Conservation (phyloP, 2,329 filamentous ascomycete genomes). For the Ophiostoma triangulosporum region DNA sequence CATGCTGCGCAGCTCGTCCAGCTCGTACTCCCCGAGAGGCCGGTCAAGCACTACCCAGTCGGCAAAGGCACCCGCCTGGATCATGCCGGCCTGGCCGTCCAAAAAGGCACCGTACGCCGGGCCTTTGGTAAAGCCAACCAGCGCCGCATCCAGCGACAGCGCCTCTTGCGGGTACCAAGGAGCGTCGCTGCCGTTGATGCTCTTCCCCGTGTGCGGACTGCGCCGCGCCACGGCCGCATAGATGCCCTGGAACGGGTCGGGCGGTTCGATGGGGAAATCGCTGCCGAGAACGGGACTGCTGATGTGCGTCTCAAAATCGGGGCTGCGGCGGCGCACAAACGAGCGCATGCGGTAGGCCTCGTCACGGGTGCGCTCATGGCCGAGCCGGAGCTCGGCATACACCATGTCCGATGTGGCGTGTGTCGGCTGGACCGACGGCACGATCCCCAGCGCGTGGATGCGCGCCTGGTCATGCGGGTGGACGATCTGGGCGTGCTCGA, state of each 20-base stretch:
- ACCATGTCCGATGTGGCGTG: slow-evolving; percentile 60
- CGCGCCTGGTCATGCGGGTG: slow-evolving; percentile 49
- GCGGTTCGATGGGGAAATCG: slow-evolving; percentile 60
- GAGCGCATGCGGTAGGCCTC: slow-evolving; percentile 56
- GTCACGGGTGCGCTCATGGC: slow-evolving; percentile 34
- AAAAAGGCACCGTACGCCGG: slow-evolving; percentile 46
- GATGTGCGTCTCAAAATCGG: background rate
- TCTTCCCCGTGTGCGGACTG: slow-evolving; percentile 41
- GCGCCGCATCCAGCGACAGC: slow-evolving; percentile 43
- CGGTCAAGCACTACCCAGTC: slow-evolving; percentile 59
- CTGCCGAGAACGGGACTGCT: slow-evolving; percentile 40
- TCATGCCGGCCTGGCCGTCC: slow-evolving; percentile 44
- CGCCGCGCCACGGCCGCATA: slow-evolving; percentile 53
- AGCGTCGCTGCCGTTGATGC: slow-evolving; percentile 31
- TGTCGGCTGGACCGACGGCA: slow-evolving; percentile 58
- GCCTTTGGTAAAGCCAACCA: slow-evolving; percentile 47
- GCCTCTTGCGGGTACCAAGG: slow-evolving; percentile 50
- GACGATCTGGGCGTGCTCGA: slow-evolving; percentile 60
- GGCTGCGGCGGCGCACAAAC: slow-evolving; percentile 28
- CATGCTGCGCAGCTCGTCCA: slow-evolving; percentile 39
- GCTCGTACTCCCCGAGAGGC: slow-evolving; percentile 32
- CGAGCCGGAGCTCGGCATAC: slow-evolving; percentile 49
- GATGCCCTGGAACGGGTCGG: slow-evolving; percentile 53
- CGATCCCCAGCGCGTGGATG: slow-evolving; percentile 44
- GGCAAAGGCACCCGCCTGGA: slow-evolving; percentile 46